Base-by-base conservation (phyloP, 768 basidiomycete species). In the Fibroporia radiculosa region DNA sequence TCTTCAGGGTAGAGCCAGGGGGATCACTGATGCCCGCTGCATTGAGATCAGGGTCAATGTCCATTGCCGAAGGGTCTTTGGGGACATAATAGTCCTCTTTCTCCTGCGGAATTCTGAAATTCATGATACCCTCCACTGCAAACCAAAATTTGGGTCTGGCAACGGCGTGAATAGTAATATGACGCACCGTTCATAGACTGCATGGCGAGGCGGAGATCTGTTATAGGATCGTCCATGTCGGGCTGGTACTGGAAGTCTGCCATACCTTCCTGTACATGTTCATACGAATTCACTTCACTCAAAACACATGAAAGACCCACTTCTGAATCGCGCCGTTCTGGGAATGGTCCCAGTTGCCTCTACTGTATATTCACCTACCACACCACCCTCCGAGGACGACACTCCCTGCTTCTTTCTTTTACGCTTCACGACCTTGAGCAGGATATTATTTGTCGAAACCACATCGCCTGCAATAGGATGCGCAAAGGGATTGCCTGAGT, bases 191-290 rank as follows among this genome's bases (percentile, higher is more conserved):
- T 84, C 74, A 96, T 80, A 5, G 69, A 68, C 38, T 80, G 75
- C 78, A 97, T 83, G 0, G 89, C 77, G 11, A 70, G 53, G 3
- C 88, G 80, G 43, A 98, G 64, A 46, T 78, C 68, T 2, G 80
- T 62, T 3, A 90, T 66, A 2, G 84, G 80, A 56, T 95, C 91
- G 12, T 77, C 62, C 59, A 71, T 66, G 45, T 84, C 71, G 1
- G 90, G 90, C 48, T 82, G 75, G 62, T 81, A 96, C 62, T 96
- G 93, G 60, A 80, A 96, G 62, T 98, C 95, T 29, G 82, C 88
- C 87, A 97, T 91, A 46, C 82, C 95, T 97, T 46, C 25, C 26
- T 23, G 6, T 14, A 20, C 13, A 34, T 25, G 26, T 26, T 20
- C 42, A 33, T 23, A 19, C 27, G 28, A 37, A 16, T 18, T 16